Evolutionary conservation across 164 flowering plant genomes (phyloP).

Genomic region (Sextonia rubra): DNA sequence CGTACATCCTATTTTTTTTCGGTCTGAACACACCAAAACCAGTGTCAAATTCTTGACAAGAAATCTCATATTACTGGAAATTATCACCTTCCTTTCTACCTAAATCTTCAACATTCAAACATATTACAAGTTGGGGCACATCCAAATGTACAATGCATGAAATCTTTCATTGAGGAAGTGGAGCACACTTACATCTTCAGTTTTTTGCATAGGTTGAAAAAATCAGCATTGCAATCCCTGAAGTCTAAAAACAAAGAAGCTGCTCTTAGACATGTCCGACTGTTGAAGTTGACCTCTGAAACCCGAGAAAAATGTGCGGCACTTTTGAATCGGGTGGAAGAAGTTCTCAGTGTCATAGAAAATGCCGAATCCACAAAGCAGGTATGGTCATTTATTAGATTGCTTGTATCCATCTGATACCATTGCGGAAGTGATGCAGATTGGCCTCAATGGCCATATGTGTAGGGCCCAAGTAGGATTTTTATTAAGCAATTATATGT

Average conservation of each 20-base stretch:
- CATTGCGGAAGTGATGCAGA: too few species aligned
- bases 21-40: too few species aligned
- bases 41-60: too few species aligned
- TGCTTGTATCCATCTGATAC: background rate
- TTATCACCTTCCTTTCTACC: too few species aligned
- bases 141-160: background rate
- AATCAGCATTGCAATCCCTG: conserved; percentile 51
- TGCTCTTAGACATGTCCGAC: conserved; percentile 61
- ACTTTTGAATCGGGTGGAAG: conserved; percentile 72
- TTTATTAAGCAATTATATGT: too few species aligned
- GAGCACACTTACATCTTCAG: background rate
- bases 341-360: conserved; percentile 54
- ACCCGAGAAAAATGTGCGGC: conserved; percentile 63
- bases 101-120: too few species aligned
- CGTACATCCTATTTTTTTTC: too few species aligned
- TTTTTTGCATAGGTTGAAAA: conserved; percentile 51
- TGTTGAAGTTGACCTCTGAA: conserved; percentile 50
- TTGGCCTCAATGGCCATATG: too few species aligned
- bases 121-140: too few species aligned
- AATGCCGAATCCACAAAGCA: conserved; percentile 79
- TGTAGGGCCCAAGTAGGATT: too few species aligned
- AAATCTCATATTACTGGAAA: too few species aligned
- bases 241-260: conserved; percentile 54
- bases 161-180: background rate
- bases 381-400: conserved; percentile 29